These are phyloP conservation scores for Rubia tinctorum DNA, from an alignment of 305 asterid species.

Conservation along the genomic window DNA sequence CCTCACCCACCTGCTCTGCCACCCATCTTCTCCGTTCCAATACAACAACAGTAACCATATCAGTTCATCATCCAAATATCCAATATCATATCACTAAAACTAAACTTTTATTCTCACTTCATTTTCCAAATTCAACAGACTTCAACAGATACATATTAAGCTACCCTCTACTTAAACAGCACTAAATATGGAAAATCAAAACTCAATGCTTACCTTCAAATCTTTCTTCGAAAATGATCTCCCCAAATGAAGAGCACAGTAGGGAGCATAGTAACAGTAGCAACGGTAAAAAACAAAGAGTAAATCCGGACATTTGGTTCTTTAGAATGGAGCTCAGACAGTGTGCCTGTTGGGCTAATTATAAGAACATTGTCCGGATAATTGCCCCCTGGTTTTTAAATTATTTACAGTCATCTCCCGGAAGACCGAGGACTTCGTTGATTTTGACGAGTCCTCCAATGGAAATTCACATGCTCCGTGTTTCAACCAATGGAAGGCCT, in stretches of 20 bases:
- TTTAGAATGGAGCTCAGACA: not conserved
- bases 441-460: slow-evolving; percentile 14
- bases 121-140: not conserved
- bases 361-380: slow-evolving; percentile 17
- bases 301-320: slow-evolving; percentile 17
- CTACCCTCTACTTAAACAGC: not conserved
- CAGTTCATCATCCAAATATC: not conserved
- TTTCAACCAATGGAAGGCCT: slow-evolving; percentile 16
- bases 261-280: slow-evolving; percentile 24
- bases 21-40: slow-evolving; percentile 47
- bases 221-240: slow-evolving; percentile 81
- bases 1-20: slow-evolving; percentile 91
- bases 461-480: slow-evolving; percentile 16
- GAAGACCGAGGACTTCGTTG: not conserved
- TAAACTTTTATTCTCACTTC: not conserved
- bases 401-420: slow-evolving; percentile 41
- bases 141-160: not conserved
- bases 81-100: not conserved
- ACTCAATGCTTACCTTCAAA: slow-evolving; percentile 33
- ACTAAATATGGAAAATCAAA: not conserved
- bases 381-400: slow-evolving; percentile 21
- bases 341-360: slow-evolving; percentile 17
- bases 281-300: not conserved
- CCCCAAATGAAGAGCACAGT: slow-evolving; percentile 42
- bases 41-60: not conserved